Base-by-base conservation (phyloP, 768 basidiomycete species). In the Podaxis sp. region DNA sequence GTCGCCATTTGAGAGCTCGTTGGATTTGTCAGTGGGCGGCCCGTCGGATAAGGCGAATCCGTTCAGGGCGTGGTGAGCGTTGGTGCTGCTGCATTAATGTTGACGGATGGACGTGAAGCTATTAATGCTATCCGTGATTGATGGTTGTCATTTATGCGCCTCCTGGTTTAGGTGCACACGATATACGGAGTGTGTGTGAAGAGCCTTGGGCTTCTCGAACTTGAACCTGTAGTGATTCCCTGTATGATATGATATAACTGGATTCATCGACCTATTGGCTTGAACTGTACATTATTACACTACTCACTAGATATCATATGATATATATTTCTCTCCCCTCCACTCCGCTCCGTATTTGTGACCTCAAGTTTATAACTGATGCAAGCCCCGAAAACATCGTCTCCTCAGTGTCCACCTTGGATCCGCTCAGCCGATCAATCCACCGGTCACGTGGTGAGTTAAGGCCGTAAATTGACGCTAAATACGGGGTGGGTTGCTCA, bases 1-100 rank as follows among this genome's bases (percentile, higher is more conserved):
- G 38, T 88, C 87, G 52, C 87, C 89, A 24, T 90, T 90, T 64
- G 87, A 89, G 66, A 89, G 86, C 67, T 76, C 80, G 41, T 74
- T 76, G 33, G 86, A 89, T 64, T 70, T 82, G 41, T 73, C 75
- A 24, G 46, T 24, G 22, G 49, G 25, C 49, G 25, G 49, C 11
- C 22, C 19, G 24, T 61, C 47, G 19, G 56, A 54, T 54, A 56
- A 25, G 40, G 29, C 43, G 40, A 85, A 86, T 69, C 84, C 84
- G 47, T 86, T 86, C 76, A 86, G 89, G 87, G 87, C 6, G 78
- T 84, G 75, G 33, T 38, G 27, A 43, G 17, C 19, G 5, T 46
- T 46, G 43, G 43, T 46, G 43, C 15, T 46, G 43, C 17, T 7
- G 43, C 15, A 19, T 46, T 22, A 46, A n/a, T 46, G 6, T 33